Base-by-base conservation (phyloP, 2,329 filamentous ascomycete species). In the Cladosporium halotolerans region DNA sequence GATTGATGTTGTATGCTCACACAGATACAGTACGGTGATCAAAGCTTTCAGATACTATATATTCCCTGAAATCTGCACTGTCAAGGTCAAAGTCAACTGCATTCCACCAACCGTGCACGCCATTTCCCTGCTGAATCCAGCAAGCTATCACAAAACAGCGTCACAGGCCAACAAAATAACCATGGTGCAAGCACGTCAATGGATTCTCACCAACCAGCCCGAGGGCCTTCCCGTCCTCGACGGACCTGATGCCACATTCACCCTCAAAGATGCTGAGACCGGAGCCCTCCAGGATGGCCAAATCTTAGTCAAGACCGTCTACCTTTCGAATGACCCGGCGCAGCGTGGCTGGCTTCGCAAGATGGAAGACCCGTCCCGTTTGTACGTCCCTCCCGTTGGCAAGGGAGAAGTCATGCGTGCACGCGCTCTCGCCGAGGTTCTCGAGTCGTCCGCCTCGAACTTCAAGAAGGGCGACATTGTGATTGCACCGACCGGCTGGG, bases 271-370 rank as follows among this genome's bases (percentile, higher is more conserved):
- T 8, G 57, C 49, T 10, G 57, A 60, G 7, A 39, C 56, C 2
- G 54, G 73, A 2, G 36, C 54, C 32, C 67, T 71, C 9, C 61
- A 66, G 28, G 55, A 69, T 9, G 64, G 70, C 53, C 68, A 79
- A 63, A 64, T 76, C 55, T 70, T 79, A 16, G 55, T 78, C 51
- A 75, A 78, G 63, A 63, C 67, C 2, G 60, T 73, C 14, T 77
- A 71, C 62, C 61, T 79, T 47, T 78, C 75, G 57, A 79, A 79
- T 56, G 77, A 80, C 63, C 77, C 78, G 1, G 77, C 76, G 3
- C 76, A 79, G 60, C 72, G 77, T 52, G 70, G 68, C 42, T 78
- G 76, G 75, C 78, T 80, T 55, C 65, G 72, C 50, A 60, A 66
- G 11, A 61, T 60, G 52, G 61, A 66, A 11, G 65, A 72, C 41